Evolutionary conservation across 202 grass and related monocot genomes (phyloP).

Genomic region (Hordeum pubiflorum): DNA sequence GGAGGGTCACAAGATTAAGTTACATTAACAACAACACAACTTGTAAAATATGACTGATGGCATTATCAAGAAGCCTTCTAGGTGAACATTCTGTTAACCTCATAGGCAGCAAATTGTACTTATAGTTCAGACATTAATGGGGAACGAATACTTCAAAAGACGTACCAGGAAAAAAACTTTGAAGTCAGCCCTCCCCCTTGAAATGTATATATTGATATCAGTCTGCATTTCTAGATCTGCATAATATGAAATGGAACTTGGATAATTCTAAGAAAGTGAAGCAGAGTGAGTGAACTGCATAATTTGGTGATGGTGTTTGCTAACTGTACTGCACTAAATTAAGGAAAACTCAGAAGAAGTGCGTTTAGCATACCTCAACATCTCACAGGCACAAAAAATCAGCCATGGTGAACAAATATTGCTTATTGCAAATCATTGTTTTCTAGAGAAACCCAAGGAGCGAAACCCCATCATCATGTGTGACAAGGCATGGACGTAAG

Average conservation of each 20-base stretch:
- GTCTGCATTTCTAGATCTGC: slow-evolving; percentile 64
- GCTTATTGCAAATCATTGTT: not conserved
- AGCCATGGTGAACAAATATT: not conserved
- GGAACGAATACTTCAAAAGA: not conserved
- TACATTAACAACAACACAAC: not conserved
- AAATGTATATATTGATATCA: slow-evolving; percentile 43
- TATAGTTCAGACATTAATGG: not conserved
- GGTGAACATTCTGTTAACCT: not conserved
- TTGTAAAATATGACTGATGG: not conserved
- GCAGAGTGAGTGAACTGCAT: not conserved
- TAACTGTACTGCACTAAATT: not conserved
- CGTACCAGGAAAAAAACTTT: slow-evolving; percentile 48
- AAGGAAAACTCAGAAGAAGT: not conserved
- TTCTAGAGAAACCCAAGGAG: not conserved
- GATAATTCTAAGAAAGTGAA: not conserved
- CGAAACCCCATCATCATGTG: not conserved
- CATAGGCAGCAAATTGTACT: not conserved
- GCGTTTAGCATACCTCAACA: not conserved
- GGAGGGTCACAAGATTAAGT: not conserved
- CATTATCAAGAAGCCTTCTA: not conserved
- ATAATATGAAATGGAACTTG: not conserved
- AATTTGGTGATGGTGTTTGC: not conserved
- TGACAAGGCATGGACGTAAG: not conserved
- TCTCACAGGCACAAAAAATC: not conserved
- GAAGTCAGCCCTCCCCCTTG: slow-evolving; percentile 37